A percentile compares a stretch with the other conserved stretches of the same genome.
phyloP scores from a whole-genome alignment of 306 rosid species.

The Trifolium subterraneum region DNA sequence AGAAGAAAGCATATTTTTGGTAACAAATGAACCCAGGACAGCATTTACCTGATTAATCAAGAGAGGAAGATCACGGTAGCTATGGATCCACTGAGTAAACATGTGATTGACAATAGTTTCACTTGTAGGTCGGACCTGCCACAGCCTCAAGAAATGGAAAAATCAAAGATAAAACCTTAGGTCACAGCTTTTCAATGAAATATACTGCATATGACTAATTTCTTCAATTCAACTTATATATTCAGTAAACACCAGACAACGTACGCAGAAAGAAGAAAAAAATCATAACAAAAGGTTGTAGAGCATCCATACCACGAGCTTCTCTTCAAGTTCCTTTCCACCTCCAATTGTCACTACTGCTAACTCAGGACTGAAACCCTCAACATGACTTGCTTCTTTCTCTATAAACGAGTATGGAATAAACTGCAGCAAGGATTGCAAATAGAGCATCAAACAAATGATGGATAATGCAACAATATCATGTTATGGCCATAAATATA shows the following conservation, averaged over 20 bases:
- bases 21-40: constrained; percentile 17
- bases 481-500: not conserved
- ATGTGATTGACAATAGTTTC: constrained; percentile 97
- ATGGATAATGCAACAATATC: not conserved
- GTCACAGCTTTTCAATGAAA: constrained; percentile 49
- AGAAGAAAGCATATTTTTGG: constrained; percentile 10
- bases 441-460: constrained; percentile 30
- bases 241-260: not conserved
- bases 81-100: constrained; percentile 98
- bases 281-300: not conserved
- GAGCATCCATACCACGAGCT: constrained; percentile 76
- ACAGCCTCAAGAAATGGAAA: constrained; percentile 84
- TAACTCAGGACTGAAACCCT: constrained; percentile 95
- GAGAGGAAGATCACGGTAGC: constrained; percentile 96
- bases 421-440: constrained; percentile 61
- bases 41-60: constrained; percentile 81
- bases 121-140: constrained; percentile 95
- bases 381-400: constrained; percentile 98
- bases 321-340: constrained; percentile 98
- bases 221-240: constrained; percentile 26
- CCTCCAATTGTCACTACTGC: constrained; percentile 95
- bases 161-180: constrained; percentile 84
- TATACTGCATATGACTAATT: constrained; percentile 18
- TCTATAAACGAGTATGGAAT: constrained; percentile 67
- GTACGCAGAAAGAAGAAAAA: constrained; percentile 10